Evolutionary conservation across 768 basidiomycete genomes (phyloP), one percentile per base, ranked within the genome.

Genomic region (Agaricus bisporus): DNA sequence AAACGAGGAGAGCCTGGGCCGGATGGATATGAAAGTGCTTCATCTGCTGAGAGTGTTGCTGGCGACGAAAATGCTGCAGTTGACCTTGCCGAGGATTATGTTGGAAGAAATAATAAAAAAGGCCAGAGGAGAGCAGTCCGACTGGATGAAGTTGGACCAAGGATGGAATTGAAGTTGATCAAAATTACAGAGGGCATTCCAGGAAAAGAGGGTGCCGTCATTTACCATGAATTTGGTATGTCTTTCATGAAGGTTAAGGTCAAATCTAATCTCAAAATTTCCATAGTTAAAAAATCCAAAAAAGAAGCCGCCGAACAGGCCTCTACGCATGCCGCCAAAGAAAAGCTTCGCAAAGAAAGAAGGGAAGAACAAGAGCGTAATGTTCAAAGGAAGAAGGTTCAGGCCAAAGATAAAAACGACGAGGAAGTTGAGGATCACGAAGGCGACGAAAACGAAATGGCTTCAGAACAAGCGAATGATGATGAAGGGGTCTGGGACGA

Each of bases 171-270:
- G 60, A 79, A 81, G 58, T 71, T 99, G 60, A 82, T 98, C 60
- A 99, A 99, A 75, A 93, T 99, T 54, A 82, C 85, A 15, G 95
- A 98, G 67, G 95, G 97, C 20, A 74, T 90, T 15, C 94, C 95
- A 4, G 97, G 95, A 12, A 95, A 86, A 61, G 92, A 95, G 68
- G 92, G 97, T 5, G 82, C 80, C 58, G 91, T 98, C 1, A 86
- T 99, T 38, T 97, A 88, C 73, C 97, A 99, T 66, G 86, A 91
- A 70, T 89, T 97, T 62, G 88, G 95, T 93, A 61, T 61, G 89
- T 75, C 29, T 22, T 22, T 36, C 12, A 15, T 51, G 18, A 50
- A 29, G 20, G 7, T 35, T 46, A 35, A 26, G n/a, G 38, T 15
- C 26, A 3, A 43, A 37, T 47, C 56, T 56, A 25, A 53, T 38